Conservation (phyloP, 768 basidiomycete species). For the Cubamyces sp. region DNA sequence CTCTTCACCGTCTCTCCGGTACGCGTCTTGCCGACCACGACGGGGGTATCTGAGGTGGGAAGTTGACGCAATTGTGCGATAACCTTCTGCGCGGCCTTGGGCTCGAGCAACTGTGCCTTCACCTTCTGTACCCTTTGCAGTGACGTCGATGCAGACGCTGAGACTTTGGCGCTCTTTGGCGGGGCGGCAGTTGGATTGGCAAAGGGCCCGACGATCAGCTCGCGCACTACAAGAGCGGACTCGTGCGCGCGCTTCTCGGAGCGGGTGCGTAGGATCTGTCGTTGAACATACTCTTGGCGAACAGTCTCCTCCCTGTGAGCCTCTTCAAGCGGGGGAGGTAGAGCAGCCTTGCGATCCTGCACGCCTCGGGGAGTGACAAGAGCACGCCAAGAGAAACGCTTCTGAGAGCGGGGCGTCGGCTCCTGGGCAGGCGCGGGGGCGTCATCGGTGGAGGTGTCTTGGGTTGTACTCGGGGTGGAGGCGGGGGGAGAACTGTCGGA, state of each 20-base stretch:
- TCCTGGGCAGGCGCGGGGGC: background rate
- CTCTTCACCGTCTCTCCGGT: conserved; percentile 38
- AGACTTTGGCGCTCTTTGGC: conserved; percentile 42
- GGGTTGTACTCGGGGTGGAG: background rate
- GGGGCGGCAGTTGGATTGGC: conserved; percentile 32
- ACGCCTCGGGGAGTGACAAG: conserved; percentile 18
- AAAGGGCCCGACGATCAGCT: conserved; percentile 66
- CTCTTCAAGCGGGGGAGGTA: conserved; percentile 14
- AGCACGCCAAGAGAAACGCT: conserved; percentile 23
- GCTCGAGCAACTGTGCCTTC: conserved; percentile 67
- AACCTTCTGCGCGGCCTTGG: conserved; percentile 70
- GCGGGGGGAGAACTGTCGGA: background rate
- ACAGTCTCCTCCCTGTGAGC: conserved; percentile 13
- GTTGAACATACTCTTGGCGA: conserved; percentile 19
- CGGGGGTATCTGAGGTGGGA: conserved; percentile 48
- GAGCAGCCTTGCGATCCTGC: conserved; percentile 18
- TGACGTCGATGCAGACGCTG: conserved; percentile 32
- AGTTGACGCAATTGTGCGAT: conserved; percentile 71
- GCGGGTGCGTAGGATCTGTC: conserved; percentile 30
- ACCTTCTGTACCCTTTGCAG: conserved; percentile 62
- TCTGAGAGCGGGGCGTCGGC: conserved; percentile 3
- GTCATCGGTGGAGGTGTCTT: background rate
- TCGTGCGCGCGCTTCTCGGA: conserved; percentile 66
- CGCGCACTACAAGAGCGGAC: conserved; percentile 64
- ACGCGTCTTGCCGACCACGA: conserved; percentile 26